Percentiles rank a stretch among this genome's conserved stretches.
phyloP scores from a whole-genome alignment of 768 basidiomycete genomes.

The Naganishia kalamii region DNA sequence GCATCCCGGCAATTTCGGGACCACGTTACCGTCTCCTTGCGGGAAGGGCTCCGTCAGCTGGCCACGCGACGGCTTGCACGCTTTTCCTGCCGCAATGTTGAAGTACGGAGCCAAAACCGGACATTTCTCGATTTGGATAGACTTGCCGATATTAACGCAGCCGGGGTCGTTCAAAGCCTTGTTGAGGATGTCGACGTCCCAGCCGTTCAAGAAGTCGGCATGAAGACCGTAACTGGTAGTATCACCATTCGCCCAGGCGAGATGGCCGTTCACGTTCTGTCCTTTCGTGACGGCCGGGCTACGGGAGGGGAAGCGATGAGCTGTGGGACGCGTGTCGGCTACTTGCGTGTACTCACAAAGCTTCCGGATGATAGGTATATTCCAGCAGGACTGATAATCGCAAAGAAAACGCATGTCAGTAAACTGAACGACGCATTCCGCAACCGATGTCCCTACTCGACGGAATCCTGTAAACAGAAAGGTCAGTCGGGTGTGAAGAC shows the following conservation, averaged over 20 bases:
- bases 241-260: slow-evolving; percentile 55
- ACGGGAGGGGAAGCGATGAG: background rate
- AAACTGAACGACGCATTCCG: too few species aligned
- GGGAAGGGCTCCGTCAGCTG: slow-evolving; percentile 19
- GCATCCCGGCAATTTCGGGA: slow-evolving; percentile 36
- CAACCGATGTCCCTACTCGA: slow-evolving; percentile 15
- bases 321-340: background rate
- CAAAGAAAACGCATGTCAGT: too few species aligned
- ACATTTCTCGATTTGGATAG: slow-evolving; percentile 10
- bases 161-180: slow-evolving; percentile 51
- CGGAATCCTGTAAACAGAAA: background rate
- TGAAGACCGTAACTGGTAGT: slow-evolving; percentile 59
- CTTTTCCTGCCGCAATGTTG: background rate
- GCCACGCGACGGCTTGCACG: slow-evolving; percentile 33
- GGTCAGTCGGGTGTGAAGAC: background rate
- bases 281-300: slow-evolving; percentile 24
- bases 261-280: slow-evolving; percentile 29
- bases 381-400: slow-evolving; percentile 39
- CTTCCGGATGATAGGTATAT: slow-evolving; percentile 27
- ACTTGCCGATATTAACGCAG: slow-evolving; percentile 20
- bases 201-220: slow-evolving; percentile 48
- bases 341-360: background rate
- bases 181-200: slow-evolving; percentile 57
- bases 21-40: slow-evolving; percentile 30
- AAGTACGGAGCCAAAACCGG: slow-evolving; percentile 26